Conservation (phyloP, 202 grass and related monocot genomes). For the Carex arenaria region DNA sequence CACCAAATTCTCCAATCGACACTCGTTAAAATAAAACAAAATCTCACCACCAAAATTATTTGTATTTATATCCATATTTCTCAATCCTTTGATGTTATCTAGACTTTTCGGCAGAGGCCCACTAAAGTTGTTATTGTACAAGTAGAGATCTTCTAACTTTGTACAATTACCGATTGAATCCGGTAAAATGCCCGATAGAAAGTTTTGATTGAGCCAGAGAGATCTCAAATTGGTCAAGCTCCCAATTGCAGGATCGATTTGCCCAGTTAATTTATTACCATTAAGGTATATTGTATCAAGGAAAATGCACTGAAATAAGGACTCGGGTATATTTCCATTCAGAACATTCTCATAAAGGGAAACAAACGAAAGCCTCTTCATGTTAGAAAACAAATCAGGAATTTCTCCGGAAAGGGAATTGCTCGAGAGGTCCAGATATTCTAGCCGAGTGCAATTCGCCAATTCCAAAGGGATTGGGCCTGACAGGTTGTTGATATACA, state of each 20-base stretch:
- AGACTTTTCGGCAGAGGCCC: slow-evolving; percentile 57
- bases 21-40: slow-evolving; percentile 39
- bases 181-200: slow-evolving; percentile 48
- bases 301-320: slow-evolving; percentile 37
- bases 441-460: slow-evolving; percentile 51
- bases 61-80: slow-evolving; percentile 22
- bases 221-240: slow-evolving; percentile 34
- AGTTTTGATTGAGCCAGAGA: slow-evolving; percentile 42
- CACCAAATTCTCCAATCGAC: slow-evolving; percentile 42
- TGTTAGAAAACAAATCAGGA: slow-evolving; percentile 48
- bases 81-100: slow-evolving; percentile 39
- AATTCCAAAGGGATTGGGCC: slow-evolving; percentile 58
- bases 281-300: slow-evolving; percentile 45
- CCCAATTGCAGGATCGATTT: slow-evolving; percentile 31
- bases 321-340: slow-evolving; percentile 43
- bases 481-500: slow-evolving; percentile 38
- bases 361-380: slow-evolving; percentile 33
- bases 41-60: slow-evolving; percentile 54
- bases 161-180: slow-evolving; percentile 60
- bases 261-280: slow-evolving; percentile 48
- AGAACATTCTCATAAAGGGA: slow-evolving; percentile 41
- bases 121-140: slow-evolving; percentile 48
- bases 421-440: slow-evolving; percentile 38
- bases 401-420: slow-evolving; percentile 59
- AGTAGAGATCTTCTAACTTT: slow-evolving; percentile 49